These are phyloP conservation scores for Aspergillus campestris DNA, from an alignment of 495 filamentous ascomycete genomes.

Conservation along the genomic window DNA sequence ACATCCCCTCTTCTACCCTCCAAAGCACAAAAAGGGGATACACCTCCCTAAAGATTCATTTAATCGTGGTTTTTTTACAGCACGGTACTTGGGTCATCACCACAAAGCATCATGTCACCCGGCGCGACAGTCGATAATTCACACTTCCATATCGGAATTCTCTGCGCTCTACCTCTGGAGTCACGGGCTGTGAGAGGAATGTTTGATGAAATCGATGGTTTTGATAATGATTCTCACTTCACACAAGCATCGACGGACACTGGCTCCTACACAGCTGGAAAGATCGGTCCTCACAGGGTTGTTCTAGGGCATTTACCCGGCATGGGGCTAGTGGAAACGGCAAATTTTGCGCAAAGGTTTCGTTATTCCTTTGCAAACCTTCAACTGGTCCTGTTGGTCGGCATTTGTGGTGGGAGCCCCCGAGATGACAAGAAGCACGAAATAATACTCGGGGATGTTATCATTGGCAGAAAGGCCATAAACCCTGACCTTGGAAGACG, in stretches of 20 bases:
- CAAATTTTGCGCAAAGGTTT: constrained; percentile 10
- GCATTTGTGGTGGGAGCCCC: constrained; percentile 25
- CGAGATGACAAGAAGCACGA: constrained; percentile 6
- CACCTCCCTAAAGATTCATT: too few relatives aligned
- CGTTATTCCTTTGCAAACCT: constrained; percentile 13
- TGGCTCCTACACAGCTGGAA: constrained; percentile 20
- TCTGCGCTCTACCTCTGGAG: constrained; percentile 22
- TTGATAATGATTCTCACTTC: constrained; percentile 5
- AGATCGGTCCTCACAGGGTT: constrained; percentile 13
- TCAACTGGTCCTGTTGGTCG: constrained; percentile 17
- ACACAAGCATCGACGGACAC: constrained; percentile 11
- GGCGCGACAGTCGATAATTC: too few relatives aligned
- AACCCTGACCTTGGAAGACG: constrained; percentile 28
- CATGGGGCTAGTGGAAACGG: constrained; percentile 14
- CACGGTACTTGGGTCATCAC: too few relatives aligned
- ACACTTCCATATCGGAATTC: constrained; percentile 17
- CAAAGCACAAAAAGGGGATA: too few relatives aligned
- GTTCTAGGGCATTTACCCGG: constrained; percentile 16
- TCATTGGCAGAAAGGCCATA: constrained; percentile 27
- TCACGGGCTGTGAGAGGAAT: constrained; percentile 14
- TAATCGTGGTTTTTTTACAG: too few relatives aligned
- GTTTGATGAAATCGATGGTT: constrained; percentile 14
- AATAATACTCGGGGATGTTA: constrained; percentile 33
- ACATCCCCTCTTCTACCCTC: too few relatives aligned
- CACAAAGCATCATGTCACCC: too few relatives aligned